Evolutionary conservation across 2,329 filamentous ascomycete genomes (phyloP).

Genomic region (Gyromitra esculenta): DNA sequence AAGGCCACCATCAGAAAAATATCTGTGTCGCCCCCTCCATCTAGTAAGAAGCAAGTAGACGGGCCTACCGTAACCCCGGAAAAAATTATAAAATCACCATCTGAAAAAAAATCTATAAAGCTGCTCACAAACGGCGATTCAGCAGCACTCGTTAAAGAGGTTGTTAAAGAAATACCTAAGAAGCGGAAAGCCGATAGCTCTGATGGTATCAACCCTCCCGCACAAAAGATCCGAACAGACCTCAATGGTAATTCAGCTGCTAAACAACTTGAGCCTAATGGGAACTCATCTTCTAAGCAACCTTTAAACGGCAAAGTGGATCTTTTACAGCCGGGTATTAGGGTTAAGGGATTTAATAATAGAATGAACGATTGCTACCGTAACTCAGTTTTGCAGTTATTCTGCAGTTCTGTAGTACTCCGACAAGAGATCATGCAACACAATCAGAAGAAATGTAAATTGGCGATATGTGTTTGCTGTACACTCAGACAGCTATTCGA

Average conservation of each 20-base stretch:
- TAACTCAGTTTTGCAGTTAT: slow-evolving; percentile 49
- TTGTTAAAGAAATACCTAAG: slow-evolving; percentile 14
- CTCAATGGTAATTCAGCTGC: not conserved
- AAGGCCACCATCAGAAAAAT: not conserved
- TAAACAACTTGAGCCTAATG: not conserved
- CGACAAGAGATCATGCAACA: slow-evolving; percentile 32
- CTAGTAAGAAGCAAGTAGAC: not conserved
- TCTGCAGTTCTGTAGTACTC: slow-evolving; percentile 32
- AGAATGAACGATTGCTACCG: slow-evolving; percentile 51
- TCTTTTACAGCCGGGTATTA: not conserved
- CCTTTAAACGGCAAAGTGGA: not conserved
- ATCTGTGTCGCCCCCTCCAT: not conserved
- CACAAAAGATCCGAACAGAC: slow-evolving; percentile 17
- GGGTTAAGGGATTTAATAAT: slow-evolving; percentile 48
- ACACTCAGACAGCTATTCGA: slow-evolving; percentile 33
- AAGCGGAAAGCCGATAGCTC: slow-evolving; percentile 36
- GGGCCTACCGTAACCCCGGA: not conserved
- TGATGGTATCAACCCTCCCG: slow-evolving; percentile 13
- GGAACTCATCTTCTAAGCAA: not conserved
- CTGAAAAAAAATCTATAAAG: not conserved
- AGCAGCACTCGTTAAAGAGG: not conserved
- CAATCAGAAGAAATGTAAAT: slow-evolving; percentile 27
- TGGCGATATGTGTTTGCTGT: slow-evolving; percentile 43
- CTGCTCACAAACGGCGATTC: not conserved
- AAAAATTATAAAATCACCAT: not conserved